Percentiles rank a stretch among this genome's conserved stretches.
Evolutionary conservation across 2,329 filamentous ascomycete species (phyloP).

Genomic region (Stagonosporopsis chrysanthemi): DNA sequence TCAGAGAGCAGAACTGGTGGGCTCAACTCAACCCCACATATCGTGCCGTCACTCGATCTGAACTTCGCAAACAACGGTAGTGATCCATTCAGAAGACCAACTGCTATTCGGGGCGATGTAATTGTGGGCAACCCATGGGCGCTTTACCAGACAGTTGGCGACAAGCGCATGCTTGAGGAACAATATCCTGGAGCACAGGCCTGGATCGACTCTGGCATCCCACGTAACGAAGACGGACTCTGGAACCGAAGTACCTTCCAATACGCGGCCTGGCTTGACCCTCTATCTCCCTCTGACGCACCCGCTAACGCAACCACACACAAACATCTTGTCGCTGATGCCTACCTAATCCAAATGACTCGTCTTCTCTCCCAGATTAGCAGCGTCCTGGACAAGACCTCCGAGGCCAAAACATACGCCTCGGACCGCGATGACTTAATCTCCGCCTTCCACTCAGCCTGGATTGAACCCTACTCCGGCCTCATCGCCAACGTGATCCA

Average conservation of each 20-base stretch:
- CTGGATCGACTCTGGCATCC: conserved; percentile 48
- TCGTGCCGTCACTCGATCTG: not conserved
- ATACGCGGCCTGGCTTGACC: conserved; percentile 54
- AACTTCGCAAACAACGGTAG: conserved; percentile 11
- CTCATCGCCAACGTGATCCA: conserved; percentile 30
- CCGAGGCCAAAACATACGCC: conserved; percentile 31
- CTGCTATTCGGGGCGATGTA: conserved; percentile 53
- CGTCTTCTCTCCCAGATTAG: conserved; percentile 40
- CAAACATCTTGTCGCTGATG: conserved; percentile 49
- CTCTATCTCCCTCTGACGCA: conserved; percentile 46
- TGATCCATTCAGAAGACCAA: conserved; percentile 24
- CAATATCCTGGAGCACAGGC: conserved; percentile 49
- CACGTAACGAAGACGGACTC: conserved; percentile 42
- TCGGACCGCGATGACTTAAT: conserved; percentile 24
- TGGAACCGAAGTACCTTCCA: conserved; percentile 49
- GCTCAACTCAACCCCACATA: not conserved
- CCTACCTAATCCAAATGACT: conserved; percentile 50
- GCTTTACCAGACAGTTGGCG: conserved; percentile 47
- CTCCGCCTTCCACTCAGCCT: conserved; percentile 35
- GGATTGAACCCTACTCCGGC: conserved; percentile 21
- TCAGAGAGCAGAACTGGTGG: conserved; percentile 42
- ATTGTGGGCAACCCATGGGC: conserved; percentile 48
- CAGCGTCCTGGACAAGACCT: conserved; percentile 27
- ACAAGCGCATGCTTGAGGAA: conserved; percentile 42
- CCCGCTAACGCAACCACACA: conserved; percentile 46